A percentile compares a stretch with the other conserved stretches of the same genome.
Evolutionary conservation across 768 basidiomycete species (phyloP).

Genomic region (Porphyrellus cyaneotinctus): DNA sequence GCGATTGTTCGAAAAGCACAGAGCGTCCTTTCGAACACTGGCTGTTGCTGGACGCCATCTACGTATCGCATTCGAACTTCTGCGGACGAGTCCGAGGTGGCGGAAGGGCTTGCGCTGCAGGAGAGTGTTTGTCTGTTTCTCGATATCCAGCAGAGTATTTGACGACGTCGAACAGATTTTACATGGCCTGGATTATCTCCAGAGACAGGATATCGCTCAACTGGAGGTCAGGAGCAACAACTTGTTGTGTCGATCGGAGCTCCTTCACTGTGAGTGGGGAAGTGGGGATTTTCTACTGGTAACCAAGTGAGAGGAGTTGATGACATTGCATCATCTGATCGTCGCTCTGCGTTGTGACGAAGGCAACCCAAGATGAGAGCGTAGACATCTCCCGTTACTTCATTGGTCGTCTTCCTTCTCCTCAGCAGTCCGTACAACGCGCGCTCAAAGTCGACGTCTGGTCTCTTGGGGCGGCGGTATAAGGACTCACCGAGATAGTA

Average conservation of each 20-base stretch:
- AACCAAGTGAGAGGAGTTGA: constrained; percentile 45
- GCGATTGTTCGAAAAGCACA: too few relatives aligned
- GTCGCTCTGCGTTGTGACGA: not conserved
- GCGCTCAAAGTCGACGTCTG: constrained; percentile 74
- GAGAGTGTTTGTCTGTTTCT: constrained; percentile 58
- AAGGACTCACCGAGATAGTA: constrained; percentile 73
- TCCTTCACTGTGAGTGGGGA: constrained; percentile 50
- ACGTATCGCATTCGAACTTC: constrained; percentile 35
- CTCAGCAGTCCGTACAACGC: constrained; percentile 63
- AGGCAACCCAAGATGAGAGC: constrained; percentile 74
- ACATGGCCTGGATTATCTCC: constrained; percentile 61
- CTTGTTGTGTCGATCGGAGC: constrained; percentile 54
- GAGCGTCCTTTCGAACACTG: too few relatives aligned
- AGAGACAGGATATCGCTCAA: constrained; percentile 66
- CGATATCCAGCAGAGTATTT: not conserved
- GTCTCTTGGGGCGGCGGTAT: constrained; percentile 79
- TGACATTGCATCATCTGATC: not conserved
- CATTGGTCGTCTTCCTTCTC: not conserved
- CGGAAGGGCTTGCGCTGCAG: constrained; percentile 56
- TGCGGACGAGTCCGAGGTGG: constrained; percentile 28
- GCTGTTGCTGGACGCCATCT: constrained; percentile 63
- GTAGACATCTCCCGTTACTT: constrained; percentile 38
- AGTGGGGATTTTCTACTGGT: constrained; percentile 80
- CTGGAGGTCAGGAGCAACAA: constrained; percentile 85
- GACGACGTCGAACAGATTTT: constrained; percentile 45